Evolutionary conservation across 73 alveolate genomes (phyloP).

Genomic region (Paramecium caudatum): DNA sequence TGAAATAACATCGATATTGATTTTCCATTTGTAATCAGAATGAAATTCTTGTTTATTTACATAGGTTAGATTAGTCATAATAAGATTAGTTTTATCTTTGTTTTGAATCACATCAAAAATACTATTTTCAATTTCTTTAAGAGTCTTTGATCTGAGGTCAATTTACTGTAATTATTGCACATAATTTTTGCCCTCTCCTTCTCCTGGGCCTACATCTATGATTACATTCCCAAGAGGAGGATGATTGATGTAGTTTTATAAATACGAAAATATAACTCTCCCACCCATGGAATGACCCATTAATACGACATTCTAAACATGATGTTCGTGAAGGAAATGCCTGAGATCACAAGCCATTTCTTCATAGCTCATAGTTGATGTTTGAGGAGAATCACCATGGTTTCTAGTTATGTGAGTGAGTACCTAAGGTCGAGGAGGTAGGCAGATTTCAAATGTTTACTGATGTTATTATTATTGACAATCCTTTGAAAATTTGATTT

Average conservation of each 20-base stretch:
- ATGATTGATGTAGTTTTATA: background rate
- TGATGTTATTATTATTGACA: background rate
- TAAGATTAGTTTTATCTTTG: background rate
- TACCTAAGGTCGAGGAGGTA: background rate
- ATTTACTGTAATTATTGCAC: background rate
- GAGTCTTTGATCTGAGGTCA: background rate
- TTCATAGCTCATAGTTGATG: background rate
- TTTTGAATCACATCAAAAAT: background rate
- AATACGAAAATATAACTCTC: slow-evolving; percentile 31
- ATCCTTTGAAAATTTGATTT: background rate
- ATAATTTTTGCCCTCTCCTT: slow-evolving; percentile 46
- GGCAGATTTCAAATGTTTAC: background rate
- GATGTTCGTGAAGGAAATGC: background rate
- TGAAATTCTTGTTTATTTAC: background rate
- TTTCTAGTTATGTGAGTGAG: too few species aligned
- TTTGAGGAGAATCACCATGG: slow-evolving; percentile 25
- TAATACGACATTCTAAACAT: slow-evolving; percentile 1
- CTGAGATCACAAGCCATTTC: slow-evolving; percentile 29
- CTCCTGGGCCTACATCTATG: slow-evolving; percentile 61
- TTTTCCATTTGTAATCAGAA: background rate
- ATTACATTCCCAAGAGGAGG: slow-evolving; percentile 26
- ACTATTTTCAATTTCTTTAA: background rate
- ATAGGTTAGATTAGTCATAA: background rate
- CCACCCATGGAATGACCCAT: slow-evolving; percentile 25
- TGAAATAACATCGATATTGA: background rate